Base-by-base conservation (phyloP, 2,329 filamentous ascomycete genomes). In the Xylariaceae sp. region DNA sequence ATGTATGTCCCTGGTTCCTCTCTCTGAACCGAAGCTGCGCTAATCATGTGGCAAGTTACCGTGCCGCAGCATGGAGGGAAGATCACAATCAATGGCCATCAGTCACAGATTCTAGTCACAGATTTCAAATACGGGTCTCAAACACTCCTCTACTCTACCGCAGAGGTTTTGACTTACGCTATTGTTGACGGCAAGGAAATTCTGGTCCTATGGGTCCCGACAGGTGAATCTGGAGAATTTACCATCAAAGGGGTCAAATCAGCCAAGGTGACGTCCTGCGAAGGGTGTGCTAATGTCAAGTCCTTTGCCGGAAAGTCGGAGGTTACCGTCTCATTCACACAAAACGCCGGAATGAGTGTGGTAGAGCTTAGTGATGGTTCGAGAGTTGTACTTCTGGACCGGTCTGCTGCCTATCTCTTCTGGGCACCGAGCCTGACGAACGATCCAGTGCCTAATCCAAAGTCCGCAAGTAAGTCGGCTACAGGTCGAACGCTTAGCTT, bases 71-170 rank as follows among this genome's bases (percentile, higher is more conserved):
- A 79, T 41, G 77, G 74, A 2, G 75, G 74, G 0, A 67, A 70
- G 0, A 79, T 87, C 40, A 74, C 79, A 5, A 76, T 88, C 36
- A 80, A 86, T 53, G 86, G 86, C 1, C 82, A 86, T 33, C 82
- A 87, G 53, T 81, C 84, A 6, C 87, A 87, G 74, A 82, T 88
- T 14, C 69, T 87, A 3, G 81, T 84, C 0, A 84, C 84, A 0
- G 85, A 87, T 62, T 88, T 86, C 54, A 68, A 61, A 1, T 79
- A 86, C 34, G 85, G 84, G 1, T 68, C 72, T 6, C 74, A 82
- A 58, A 79, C 70, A 0, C 67, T 85, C 0, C 66, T 85, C 0
- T 85, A 85, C 66, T 83, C 81, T 0, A 84, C 82, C 1, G 79
- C 81, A 0, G 82, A 85, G 58, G 74, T 85, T 0, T 66, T 85